Conservation (phyloP, 192 early-diverging fungal species). For the Dissophora ornata region DNA sequence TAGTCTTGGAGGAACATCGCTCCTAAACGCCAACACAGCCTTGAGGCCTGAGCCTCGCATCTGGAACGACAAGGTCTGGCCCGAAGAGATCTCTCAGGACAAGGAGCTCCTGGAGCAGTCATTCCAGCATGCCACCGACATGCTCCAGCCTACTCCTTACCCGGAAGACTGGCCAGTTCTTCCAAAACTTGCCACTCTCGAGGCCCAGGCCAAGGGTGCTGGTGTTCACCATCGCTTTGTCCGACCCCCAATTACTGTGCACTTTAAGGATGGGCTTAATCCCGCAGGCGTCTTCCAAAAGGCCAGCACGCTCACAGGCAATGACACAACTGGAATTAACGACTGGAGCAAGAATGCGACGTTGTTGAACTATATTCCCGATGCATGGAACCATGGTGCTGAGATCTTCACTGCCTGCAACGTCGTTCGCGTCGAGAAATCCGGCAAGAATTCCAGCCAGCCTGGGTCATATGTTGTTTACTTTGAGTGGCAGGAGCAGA, state of each 20-base stretch:
- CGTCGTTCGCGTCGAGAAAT: conserved; percentile 52
- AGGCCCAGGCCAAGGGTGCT: conserved; percentile 54
- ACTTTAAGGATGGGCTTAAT: conserved; percentile 55
- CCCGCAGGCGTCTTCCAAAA: conserved; percentile 56
- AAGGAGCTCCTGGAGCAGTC: conserved; percentile 40
- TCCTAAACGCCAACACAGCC: conserved; percentile 60
- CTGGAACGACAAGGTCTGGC: conserved; percentile 52
- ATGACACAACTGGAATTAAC: conserved; percentile 58
- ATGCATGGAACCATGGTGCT: conserved; percentile 63
- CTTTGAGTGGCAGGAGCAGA: conserved; percentile 59
- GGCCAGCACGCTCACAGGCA: conserved; percentile 53
- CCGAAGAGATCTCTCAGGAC: conserved; percentile 52
- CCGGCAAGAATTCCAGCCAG: conserved; percentile 21
- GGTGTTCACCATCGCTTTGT: conserved; percentile 49
- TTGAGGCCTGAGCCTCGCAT: conserved; percentile 53
- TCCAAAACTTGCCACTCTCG: conserved; percentile 52
- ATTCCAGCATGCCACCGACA: conserved; percentile 49
- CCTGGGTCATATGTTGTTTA: conserved; percentile 48
- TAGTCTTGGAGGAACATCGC: conserved; percentile 61
- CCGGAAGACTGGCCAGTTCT: conserved; percentile 55
- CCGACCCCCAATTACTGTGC: conserved; percentile 54
- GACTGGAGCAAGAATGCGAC: conserved; percentile 62
- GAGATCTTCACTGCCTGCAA: conserved; percentile 56
- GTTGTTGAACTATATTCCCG: conserved; percentile 60
- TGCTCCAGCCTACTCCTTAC: conserved; percentile 54